These are phyloP conservation scores for Chlorencoelia australis DNA, from an alignment of 2,329 filamentous ascomycete species.

Conservation along the genomic window DNA sequence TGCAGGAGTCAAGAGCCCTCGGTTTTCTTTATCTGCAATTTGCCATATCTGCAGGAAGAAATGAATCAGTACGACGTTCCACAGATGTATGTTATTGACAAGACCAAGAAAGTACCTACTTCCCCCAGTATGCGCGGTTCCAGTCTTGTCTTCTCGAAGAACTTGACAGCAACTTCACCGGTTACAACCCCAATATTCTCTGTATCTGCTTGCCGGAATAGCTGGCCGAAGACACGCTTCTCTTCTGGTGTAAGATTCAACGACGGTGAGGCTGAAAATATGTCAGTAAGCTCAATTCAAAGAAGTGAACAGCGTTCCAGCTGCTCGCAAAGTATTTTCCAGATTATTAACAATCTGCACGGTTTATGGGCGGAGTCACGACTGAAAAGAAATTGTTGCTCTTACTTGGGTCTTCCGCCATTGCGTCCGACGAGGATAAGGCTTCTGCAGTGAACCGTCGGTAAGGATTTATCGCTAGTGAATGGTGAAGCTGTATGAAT, in stretches of 20 bases:
- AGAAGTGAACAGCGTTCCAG: too few relatives aligned
- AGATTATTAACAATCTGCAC: too few relatives aligned
- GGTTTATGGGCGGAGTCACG: too few relatives aligned
- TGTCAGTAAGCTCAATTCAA: constrained; percentile 16
- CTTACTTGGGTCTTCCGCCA: constrained; percentile 28
- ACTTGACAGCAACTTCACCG: constrained; percentile 90
- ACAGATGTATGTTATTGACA: not conserved
- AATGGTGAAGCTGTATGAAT: constrained; percentile 13
- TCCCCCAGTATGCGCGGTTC: constrained; percentile 79
- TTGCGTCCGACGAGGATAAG: constrained; percentile 20
- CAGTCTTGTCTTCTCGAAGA: constrained; percentile 93
- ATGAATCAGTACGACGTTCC: not conserved
- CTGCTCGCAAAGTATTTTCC: too few relatives aligned
- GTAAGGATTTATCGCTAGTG: too few relatives aligned
- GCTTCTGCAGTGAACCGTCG: too few relatives aligned
- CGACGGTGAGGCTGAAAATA: constrained; percentile 45
- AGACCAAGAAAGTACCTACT: constrained; percentile 35
- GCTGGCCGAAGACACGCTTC: constrained; percentile 85
- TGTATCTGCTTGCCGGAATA: constrained; percentile 87
- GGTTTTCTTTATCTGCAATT: constrained; percentile 93
- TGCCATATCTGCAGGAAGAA: constrained; percentile 73
- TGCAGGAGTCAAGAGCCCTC: constrained; percentile 81
- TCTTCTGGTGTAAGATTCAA: constrained; percentile 85
- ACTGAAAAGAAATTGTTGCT: constrained; percentile 61
- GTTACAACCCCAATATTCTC: constrained; percentile 90